These are phyloP conservation scores for Pichia sp. DNA, from an alignment of 1,139 yeast species.

Conservation along the genomic window DNA sequence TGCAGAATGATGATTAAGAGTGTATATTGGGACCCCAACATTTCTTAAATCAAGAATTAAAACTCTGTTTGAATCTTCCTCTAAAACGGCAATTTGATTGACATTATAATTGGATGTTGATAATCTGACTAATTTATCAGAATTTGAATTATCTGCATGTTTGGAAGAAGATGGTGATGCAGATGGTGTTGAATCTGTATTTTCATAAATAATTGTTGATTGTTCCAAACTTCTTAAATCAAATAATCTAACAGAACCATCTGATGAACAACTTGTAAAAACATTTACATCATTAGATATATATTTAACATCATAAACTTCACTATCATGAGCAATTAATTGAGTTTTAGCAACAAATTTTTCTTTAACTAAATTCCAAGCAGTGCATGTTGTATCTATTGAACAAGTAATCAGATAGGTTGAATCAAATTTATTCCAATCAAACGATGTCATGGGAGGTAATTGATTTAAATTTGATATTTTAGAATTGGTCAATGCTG, in stretches of 20 bases:
- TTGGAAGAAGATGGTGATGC: not conserved
- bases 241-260: conserved; percentile 89
- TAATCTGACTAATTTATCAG: conserved; percentile 47
- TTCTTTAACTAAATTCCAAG: conserved; percentile 73
- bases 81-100: conserved; percentile 78
- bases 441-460: conserved; percentile 89
- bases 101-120: conserved; percentile 74
- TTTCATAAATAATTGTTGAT: conserved; percentile 89
- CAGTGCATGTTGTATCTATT: conserved; percentile 94
- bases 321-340: conserved; percentile 92
- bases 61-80: conserved; percentile 61
- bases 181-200: conserved; percentile 25
- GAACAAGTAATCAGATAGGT: conserved; percentile 74
- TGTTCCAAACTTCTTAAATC: conserved; percentile 87
- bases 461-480: conserved; percentile 40
- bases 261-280: conserved; percentile 92
- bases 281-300: conserved; percentile 68
- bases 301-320: conserved; percentile 89
- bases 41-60: conserved; percentile 77
- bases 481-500: conserved; percentile 37
- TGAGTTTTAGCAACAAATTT: conserved; percentile 83
- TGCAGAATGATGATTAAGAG: conserved; percentile 61
- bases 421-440: conserved; percentile 79
- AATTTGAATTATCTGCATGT: not conserved
- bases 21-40: conserved; percentile 75